Percentiles rank a stretch among this genome's conserved stretches.
Evolutionary conservation across 257 asterid genomes (phyloP).

Genomic region (Dorcoceras hygrometricum): DNA sequence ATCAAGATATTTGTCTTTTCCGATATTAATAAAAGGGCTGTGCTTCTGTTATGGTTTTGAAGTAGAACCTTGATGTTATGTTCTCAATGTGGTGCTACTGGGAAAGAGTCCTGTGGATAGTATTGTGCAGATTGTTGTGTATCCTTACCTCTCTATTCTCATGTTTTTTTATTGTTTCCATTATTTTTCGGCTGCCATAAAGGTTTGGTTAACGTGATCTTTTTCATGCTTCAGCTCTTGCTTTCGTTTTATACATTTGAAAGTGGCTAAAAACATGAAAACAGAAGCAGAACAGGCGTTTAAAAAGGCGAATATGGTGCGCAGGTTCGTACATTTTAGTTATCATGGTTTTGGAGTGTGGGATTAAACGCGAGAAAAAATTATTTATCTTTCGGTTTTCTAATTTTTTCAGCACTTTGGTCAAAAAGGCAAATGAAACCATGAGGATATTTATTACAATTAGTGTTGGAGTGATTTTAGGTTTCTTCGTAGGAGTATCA

Average conservation of each 20-base stretch:
- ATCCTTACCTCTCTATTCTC: neutral
- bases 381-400: conserved; percentile 4
- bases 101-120: neutral
- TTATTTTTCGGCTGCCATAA: neutral
- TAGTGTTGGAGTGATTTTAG: conserved; percentile 53
- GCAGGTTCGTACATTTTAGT: conserved; percentile 33
- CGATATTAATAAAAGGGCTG: conserved; percentile 4
- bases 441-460: conserved; percentile 48
- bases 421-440: conserved; percentile 46
- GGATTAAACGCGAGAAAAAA: conserved; percentile 9
- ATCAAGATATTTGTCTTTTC: conserved; percentile 2
- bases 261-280: conserved; percentile 23
- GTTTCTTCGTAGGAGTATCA: conserved; percentile 65
- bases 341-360: neutral
- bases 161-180: neutral
- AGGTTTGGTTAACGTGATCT: neutral
- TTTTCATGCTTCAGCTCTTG: conserved; percentile 10
- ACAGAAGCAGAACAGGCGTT: conserved; percentile 34
- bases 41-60: conserved; percentile 14
- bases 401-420: conserved; percentile 37
- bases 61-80: neutral
- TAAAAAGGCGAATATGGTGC: conserved; percentile 42
- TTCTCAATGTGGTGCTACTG: neutral
- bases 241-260: conserved; percentile 23
- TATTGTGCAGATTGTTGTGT: neutral